A percentile compares a stretch with the other conserved stretches of the same genome.
phyloP scores from a whole-genome alignment of 2,329 filamentous ascomycete genomes.

The Aspergillus spinulosporus region DNA sequence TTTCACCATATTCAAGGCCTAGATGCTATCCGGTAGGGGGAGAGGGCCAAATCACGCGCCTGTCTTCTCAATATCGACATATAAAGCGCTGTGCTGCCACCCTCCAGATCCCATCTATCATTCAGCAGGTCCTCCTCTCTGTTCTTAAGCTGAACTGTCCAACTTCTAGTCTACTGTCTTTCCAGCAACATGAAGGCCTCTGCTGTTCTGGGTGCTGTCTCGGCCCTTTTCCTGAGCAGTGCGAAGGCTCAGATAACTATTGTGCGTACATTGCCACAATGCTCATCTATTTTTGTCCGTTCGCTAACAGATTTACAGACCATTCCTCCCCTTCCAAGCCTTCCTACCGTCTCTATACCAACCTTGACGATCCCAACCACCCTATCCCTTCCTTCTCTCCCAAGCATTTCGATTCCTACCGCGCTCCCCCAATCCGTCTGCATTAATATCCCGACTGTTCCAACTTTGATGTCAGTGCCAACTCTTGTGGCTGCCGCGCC shows the following conservation, averaged over 20 bases:
- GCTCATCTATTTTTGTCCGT: not conserved
- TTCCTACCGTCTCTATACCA: not conserved
- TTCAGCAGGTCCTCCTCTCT: not conserved
- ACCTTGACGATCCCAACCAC: not conserved
- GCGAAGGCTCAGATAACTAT: constrained; percentile 24
- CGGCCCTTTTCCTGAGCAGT: constrained; percentile 27
- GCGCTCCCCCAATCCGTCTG: not conserved
- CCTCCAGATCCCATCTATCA: not conserved
- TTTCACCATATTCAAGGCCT: not conserved
- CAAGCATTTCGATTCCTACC: not conserved
- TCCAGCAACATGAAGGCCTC: constrained; percentile 30
- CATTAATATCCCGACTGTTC: not conserved
- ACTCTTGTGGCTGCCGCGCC: not conserved
- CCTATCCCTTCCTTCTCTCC: not conserved
- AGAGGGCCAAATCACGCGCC: not conserved
- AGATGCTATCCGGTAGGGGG: not conserved
- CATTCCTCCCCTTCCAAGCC: not conserved
- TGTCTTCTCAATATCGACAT: not conserved
- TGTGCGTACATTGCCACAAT: not conserved
- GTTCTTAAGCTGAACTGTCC: not conserved
- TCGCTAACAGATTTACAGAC: constrained; percentile 5
- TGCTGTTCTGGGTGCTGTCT: constrained; percentile 26
- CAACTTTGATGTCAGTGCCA: not conserved
- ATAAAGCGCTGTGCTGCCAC: not conserved
- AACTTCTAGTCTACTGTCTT: not conserved